Evolutionary conservation across 202 grass and related monocot genomes (phyloP).

Genomic region (Schoenoplectus tabernaemontani): DNA sequence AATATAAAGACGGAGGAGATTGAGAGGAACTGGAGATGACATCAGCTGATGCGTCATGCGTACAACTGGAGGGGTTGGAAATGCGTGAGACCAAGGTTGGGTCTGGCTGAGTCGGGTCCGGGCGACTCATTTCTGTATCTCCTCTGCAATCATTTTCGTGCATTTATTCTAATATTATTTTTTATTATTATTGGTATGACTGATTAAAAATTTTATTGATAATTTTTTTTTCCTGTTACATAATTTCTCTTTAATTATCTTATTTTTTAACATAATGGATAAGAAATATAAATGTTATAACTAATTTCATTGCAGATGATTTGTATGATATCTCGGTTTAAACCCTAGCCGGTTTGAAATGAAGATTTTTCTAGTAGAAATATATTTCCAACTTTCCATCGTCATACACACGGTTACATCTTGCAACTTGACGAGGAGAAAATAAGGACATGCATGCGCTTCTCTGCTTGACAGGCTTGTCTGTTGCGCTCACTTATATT

Average conservation of each 20-base stretch:
- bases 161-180: not conserved
- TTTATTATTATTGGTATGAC: not conserved
- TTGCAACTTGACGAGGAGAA: not conserved
- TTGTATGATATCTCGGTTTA: not conserved
- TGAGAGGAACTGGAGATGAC: conserved; percentile 23
- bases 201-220: no score
- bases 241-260: no score
- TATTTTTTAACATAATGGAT: no score
- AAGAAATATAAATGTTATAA: no score
- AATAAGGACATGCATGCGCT: not conserved
- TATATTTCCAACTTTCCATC: not conserved
- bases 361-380: not conserved
- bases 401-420: not conserved
- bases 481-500: not conserved
- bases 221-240: no score
- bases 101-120: not conserved
- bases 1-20: conserved; percentile 24
- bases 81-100: conserved; percentile 23
- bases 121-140: not conserved
- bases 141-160: not conserved
- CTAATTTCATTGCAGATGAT: not conserved
- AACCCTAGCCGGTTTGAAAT: not conserved
- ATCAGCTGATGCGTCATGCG: conserved; percentile 66
- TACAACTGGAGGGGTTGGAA: conserved; percentile 21
- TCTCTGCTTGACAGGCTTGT: not conserved